Base-by-base conservation (phyloP, 345 rosid species). In the Carallia brachiata region DNA sequence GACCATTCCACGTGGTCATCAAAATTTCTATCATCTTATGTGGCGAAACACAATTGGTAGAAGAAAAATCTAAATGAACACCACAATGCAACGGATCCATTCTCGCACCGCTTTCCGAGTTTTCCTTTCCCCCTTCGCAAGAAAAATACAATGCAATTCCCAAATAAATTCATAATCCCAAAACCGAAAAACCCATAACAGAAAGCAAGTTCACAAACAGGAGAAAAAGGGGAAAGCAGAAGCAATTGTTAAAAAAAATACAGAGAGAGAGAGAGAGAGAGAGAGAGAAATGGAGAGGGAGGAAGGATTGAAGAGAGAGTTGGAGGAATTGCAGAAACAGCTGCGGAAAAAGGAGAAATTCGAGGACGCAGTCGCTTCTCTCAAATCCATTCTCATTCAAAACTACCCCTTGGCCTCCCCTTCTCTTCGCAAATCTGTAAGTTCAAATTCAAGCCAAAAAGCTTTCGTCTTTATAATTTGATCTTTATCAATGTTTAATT, bases 251-350 rank as follows among this genome's bases (percentile, higher is more conserved):
- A 40, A 44, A 44, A 15, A 44, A 44, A 6, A 7, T 0, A 37
- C 6, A 37, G 7, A 37, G 6, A 5, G 6, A 6, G 6, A 5
- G 6, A 44, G 12, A 12, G 4, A 12, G 4, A 2, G 8, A 15
- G 4, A 44, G 3, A 44, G 16, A 44, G 10, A 44, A 19, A 69
- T 65, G 79, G 71, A 18, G 7, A 83, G 87, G 9, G 88, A 88
- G 48, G 87, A 79, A 77, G 79, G 70, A 68, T 77, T 90, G 88
- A 79, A 79, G 75, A 82, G 80, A 59, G 81, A 82, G 71, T 74
- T 91, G 28, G 91, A 88, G 65, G 97, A 91, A 74, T 81, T 88
- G 73, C 90, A 86, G 81, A 91, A 81, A 75, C 96, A 85, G 83
- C 85, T 94, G 0, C 88, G 80, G 48, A 91, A 90, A 84, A 94